phyloP scores from a whole-genome alignment of 2,329 filamentous ascomycete species.

The Didymella pomorum region DNA sequence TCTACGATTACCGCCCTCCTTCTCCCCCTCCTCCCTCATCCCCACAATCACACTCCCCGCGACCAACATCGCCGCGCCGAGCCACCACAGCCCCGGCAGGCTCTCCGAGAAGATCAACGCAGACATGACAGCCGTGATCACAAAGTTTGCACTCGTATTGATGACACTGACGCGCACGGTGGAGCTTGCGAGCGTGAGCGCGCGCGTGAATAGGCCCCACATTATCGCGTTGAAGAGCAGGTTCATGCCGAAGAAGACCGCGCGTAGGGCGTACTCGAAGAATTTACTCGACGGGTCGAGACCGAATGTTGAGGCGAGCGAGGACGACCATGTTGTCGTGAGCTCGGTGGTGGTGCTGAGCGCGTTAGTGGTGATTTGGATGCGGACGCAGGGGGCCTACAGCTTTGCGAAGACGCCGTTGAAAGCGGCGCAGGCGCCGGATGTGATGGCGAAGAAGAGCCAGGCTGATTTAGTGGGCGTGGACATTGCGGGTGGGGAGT shows the following conservation, averaged over 20 bases:
- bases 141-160: conserved; percentile 83
- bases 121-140: conserved; percentile 77
- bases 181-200: conserved; percentile 75
- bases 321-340: conserved; percentile 62
- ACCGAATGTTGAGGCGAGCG: conserved; percentile 58
- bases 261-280: conserved; percentile 61
- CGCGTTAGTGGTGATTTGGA: conserved; percentile 13
- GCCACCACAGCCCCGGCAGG: conserved; percentile 78
- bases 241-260: conserved; percentile 76
- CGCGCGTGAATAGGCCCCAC: conserved; percentile 84
- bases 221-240: conserved; percentile 79
- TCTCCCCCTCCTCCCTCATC: conserved; percentile 66
- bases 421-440: conserved; percentile 79
- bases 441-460: conserved; percentile 74
- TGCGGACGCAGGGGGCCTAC: conserved; percentile 56
- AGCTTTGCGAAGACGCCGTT: conserved; percentile 87
- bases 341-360: conserved; percentile 67
- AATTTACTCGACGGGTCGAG: conserved; percentile 56
- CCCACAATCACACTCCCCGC: conserved; percentile 82
- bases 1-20: conserved; percentile 36
- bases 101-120: conserved; percentile 74
- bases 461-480: conserved; percentile 45
- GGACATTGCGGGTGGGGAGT: conserved; percentile 31
- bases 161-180: conserved; percentile 83
- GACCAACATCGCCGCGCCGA: conserved; percentile 74